phyloP scores from a whole-genome alignment of 148 eudicot species.

The Persicaria tinctoria region DNA sequence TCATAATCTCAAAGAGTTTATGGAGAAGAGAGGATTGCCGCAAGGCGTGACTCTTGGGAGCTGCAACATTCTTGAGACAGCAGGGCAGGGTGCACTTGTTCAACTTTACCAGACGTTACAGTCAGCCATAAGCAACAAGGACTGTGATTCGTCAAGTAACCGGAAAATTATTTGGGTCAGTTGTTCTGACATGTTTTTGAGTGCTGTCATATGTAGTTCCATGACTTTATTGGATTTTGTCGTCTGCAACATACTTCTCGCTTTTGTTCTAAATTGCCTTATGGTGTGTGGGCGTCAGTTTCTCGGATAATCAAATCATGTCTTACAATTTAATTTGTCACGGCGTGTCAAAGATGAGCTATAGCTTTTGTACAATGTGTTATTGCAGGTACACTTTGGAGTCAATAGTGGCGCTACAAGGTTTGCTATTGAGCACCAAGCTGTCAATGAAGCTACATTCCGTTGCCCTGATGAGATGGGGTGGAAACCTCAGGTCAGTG shows the following conservation, averaged over 20 bases:
- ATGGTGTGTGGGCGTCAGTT: neutral
- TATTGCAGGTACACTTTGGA: slow-evolving; percentile 81
- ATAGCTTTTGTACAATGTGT: neutral
- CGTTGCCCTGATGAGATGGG: slow-evolving; percentile 99
- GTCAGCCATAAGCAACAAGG: slow-evolving; percentile 39
- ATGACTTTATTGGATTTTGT: neutral
- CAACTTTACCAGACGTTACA: slow-evolving; percentile 79
- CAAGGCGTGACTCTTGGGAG: slow-evolving; percentile 76
- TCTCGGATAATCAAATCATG: neutral
- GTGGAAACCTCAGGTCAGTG: slow-evolving; percentile 92
- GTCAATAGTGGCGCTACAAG: slow-evolving; percentile 79
- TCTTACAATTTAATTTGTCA: neutral
- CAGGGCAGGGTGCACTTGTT: slow-evolving; percentile 84
- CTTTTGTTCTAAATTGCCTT: neutral
- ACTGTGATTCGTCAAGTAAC: slow-evolving; percentile 30
- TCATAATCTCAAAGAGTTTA: slow-evolving; percentile 46
- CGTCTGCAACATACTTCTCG: too few relatives aligned
- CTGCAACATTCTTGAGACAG: slow-evolving; percentile 88
- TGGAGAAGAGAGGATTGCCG: slow-evolving; percentile 64
- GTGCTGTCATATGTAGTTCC: neutral
- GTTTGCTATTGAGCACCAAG: slow-evolving; percentile 88
- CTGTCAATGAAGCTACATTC: slow-evolving; percentile 90
- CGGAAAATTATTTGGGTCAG: slow-evolving; percentile 77
- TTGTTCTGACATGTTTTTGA: slow-evolving; percentile 7
- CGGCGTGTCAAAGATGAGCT: neutral